A percentile compares a stretch with the other conserved stretches of the same genome.
These are phyloP conservation scores for Tremella fuciformis DNA, from an alignment of 768 basidiomycete genomes.

Conservation along the genomic window DNA sequence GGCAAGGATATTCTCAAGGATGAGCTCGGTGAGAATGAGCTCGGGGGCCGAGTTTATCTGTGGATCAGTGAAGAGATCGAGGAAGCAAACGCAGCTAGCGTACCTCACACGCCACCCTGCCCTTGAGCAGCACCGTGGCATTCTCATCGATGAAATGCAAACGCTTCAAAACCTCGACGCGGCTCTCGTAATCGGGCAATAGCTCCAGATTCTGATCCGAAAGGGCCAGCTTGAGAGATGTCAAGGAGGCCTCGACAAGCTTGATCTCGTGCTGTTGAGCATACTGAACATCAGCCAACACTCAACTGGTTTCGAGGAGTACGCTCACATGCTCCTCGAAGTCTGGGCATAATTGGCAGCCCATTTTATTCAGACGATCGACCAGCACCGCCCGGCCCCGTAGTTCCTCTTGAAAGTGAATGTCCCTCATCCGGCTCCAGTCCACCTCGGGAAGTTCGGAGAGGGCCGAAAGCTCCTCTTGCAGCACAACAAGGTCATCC, in stretches of 20 bases:
- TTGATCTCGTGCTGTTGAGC: slow-evolving; percentile 69
- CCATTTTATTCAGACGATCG: slow-evolving; percentile 54
- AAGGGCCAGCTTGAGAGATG: slow-evolving; percentile 72
- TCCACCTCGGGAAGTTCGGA: slow-evolving; percentile 68
- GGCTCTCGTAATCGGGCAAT: slow-evolving; percentile 93
- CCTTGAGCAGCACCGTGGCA: slow-evolving; percentile 90
- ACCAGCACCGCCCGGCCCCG: slow-evolving; percentile 60
- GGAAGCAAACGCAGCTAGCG: slow-evolving; percentile 17
- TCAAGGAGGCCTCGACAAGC: slow-evolving; percentile 69
- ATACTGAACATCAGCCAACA: slow-evolving; percentile 65
- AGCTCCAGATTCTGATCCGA: slow-evolving; percentile 97
- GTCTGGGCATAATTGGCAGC: slow-evolving; percentile 63
- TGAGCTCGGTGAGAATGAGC: slow-evolving; percentile 90
- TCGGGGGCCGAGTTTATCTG: slow-evolving; percentile 99
- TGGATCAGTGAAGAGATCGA: neutral
- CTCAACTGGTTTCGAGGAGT: neutral
- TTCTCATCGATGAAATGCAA: slow-evolving; percentile 94
- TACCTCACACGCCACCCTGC: slow-evolving; percentile 96
- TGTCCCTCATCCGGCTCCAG: slow-evolving; percentile 74
- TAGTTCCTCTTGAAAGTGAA: slow-evolving; percentile 87
- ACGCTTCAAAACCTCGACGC: slow-evolving; percentile 83
- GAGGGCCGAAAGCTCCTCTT: slow-evolving; percentile 55
- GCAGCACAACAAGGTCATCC: slow-evolving; percentile 57
- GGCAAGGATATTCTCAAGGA: slow-evolving; percentile 90
- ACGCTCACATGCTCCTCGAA: slow-evolving; percentile 73